Conservation (phyloP, 1,284 basidiomycete species). For the Puccinia triticina region DNA sequence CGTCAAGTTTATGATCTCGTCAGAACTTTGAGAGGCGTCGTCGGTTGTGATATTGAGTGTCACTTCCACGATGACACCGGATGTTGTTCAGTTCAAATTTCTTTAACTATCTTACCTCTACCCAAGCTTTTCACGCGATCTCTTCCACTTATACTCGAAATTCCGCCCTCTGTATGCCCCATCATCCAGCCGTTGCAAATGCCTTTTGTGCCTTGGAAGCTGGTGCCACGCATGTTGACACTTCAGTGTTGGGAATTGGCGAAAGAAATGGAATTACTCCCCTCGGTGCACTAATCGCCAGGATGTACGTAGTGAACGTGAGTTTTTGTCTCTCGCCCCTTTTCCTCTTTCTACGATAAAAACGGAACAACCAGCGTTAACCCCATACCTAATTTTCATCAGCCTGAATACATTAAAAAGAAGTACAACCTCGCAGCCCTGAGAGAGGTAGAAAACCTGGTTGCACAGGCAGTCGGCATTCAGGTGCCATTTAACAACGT, state of each 20-base stretch:
- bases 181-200: constrained; percentile 89
- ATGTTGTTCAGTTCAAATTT: constrained; percentile 68
- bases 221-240: constrained; percentile 98
- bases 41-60: constrained; percentile 94
- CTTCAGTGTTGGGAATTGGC: constrained; percentile 91
- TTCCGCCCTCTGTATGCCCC: constrained; percentile 34
- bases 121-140: constrained; percentile 3
- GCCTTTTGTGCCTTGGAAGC: constrained; percentile 98
- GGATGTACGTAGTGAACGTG: constrained; percentile 69
- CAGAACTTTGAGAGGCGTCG: constrained; percentile 90
- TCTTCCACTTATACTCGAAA: constrained; percentile 46
- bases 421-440: constrained; percentile 99
- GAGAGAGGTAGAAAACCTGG: constrained; percentile 97
- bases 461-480: constrained; percentile 97
- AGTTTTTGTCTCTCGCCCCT: constrained; percentile 4
- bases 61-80: constrained; percentile 98
- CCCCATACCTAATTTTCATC: background rate
- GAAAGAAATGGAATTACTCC: constrained; percentile 99
- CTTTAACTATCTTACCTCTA: constrained; percentile 61
- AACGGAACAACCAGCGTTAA: background rate
- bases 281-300: constrained; percentile 93
- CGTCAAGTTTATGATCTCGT: constrained; percentile 99
- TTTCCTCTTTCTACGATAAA: background rate
- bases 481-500: constrained; percentile 97
- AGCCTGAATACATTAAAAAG: constrained; percentile 98